Percentiles rank a stretch among this genome's conserved stretches.
These are phyloP conservation scores for Didymella arachidicola DNA, from an alignment of 2,329 filamentous ascomycete species.

Conservation along the genomic window DNA sequence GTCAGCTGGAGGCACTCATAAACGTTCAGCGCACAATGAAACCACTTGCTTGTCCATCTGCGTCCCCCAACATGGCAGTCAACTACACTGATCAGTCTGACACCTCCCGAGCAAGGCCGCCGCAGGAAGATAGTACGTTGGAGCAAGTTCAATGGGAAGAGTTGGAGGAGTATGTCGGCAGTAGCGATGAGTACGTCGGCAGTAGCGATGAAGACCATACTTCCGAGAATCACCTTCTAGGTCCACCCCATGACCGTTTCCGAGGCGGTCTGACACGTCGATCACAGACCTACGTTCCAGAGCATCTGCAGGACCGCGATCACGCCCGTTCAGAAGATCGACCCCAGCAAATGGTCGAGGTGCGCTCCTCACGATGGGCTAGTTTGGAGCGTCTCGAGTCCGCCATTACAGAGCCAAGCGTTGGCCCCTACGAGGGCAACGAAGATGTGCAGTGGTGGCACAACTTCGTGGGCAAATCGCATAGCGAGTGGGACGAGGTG, in stretches of 20 bases:
- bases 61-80: not conserved
- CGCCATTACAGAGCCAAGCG: not conserved
- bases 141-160: conserved; percentile 6
- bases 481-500: not conserved
- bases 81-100: not conserved
- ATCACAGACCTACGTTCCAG: too few relatives aligned
- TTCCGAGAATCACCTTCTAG: too few relatives aligned
- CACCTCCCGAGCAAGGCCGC: not conserved
- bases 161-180: not conserved
- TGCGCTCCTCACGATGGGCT: not conserved
- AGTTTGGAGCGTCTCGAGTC: not conserved
- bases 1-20: not conserved
- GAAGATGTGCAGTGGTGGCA: conserved; percentile 6
- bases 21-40: not conserved
- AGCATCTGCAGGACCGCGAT: too few relatives aligned
- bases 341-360: not conserved
- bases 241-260: too few relatives aligned
- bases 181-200: too few relatives aligned
- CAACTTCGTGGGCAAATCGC: not conserved
- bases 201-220: too few relatives aligned
- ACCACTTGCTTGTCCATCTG: not conserved
- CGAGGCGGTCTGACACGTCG: too few relatives aligned
- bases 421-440: not conserved
- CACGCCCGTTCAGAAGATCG: too few relatives aligned
- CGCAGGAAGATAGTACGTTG: too few relatives aligned